Percentiles rank a stretch among this genome's conserved stretches.
Evolutionary conservation across 768 basidiomycete genomes (phyloP).

Genomic region (Cubamyces lactineus): DNA sequence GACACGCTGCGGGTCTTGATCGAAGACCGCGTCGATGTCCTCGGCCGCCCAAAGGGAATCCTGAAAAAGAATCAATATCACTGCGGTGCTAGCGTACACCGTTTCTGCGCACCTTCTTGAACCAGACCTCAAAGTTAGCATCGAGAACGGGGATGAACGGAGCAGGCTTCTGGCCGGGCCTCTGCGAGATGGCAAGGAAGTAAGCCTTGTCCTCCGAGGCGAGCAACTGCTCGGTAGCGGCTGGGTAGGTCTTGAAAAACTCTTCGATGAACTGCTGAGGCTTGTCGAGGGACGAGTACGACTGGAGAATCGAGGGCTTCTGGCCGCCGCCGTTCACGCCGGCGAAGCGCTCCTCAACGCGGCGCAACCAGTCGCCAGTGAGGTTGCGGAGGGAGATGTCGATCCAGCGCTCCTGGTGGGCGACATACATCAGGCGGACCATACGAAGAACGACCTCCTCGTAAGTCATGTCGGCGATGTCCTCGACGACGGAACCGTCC

Average conservation of each 20-base stretch:
- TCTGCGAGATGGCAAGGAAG: constrained; percentile 94
- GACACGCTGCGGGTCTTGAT: constrained; percentile 97
- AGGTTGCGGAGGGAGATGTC: constrained; percentile 90
- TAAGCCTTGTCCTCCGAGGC: constrained; percentile 93
- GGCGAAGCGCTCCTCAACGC: constrained; percentile 94
- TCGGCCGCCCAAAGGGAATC: constrained; percentile 98
- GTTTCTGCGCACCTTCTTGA: constrained; percentile 82
- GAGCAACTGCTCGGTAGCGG: constrained; percentile 83
- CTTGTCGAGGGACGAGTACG: constrained; percentile 82
- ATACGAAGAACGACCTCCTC: constrained; percentile 93
- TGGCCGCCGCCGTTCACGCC: constrained; percentile 75
- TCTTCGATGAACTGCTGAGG: constrained; percentile 74
- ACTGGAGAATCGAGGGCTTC: constrained; percentile 84
- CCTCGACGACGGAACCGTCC: constrained; percentile 79
- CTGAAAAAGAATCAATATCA: constrained; percentile 42
- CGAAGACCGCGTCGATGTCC: constrained; percentile 98
- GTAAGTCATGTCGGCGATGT: constrained; percentile 97
- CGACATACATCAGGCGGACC: constrained; percentile 92
- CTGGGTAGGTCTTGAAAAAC: constrained; percentile 86
- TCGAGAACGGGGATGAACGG: constrained; percentile 98
- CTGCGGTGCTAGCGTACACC: not conserved
- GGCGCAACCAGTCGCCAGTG: constrained; percentile 95
- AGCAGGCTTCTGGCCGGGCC: constrained; percentile 96
- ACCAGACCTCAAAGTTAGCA: constrained; percentile 95
- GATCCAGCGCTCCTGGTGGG: constrained; percentile 92